Percentiles rank a stretch among this genome's conserved stretches.
Evolutionary conservation across 2,329 filamentous ascomycete genomes (phyloP).

Genomic region (Ustulina deusta): DNA sequence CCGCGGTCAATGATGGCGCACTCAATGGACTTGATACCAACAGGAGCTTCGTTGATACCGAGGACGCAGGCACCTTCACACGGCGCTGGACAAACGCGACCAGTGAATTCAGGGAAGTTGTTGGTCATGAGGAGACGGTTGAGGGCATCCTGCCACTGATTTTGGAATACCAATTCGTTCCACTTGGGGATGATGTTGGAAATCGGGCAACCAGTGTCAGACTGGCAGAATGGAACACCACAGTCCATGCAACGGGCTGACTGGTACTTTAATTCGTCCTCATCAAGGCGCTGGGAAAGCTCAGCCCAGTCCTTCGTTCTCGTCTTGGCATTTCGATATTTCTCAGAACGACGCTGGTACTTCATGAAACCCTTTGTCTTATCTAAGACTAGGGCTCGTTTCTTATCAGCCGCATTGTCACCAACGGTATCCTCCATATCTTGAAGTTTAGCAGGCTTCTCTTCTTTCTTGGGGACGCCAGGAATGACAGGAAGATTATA

Average conservation of each 20-base stretch:
- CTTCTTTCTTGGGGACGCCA: slow-evolving; percentile 73
- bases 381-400: slow-evolving; percentile 90
- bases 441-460: slow-evolving; percentile 76
- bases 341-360: slow-evolving; percentile 91
- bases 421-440: slow-evolving; percentile 94
- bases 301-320: slow-evolving; percentile 95
- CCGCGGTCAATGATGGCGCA: slow-evolving; percentile 98
- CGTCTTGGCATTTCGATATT: slow-evolving; percentile 87
- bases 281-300: slow-evolving; percentile 85
- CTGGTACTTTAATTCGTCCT: slow-evolving; percentile 97
- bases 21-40: slow-evolving; percentile 98
- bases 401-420: slow-evolving; percentile 88
- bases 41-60: slow-evolving; percentile 95
- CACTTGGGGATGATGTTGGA: slow-evolving; percentile 98
- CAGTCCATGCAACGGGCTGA: slow-evolving; percentile 98
- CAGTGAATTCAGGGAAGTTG: slow-evolving; percentile 98
- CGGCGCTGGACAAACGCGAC: slow-evolving; percentile 94
- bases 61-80: slow-evolving; percentile 97
- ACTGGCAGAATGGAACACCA: slow-evolving; percentile 97
- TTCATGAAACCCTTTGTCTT: slow-evolving; percentile 99
- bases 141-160: slow-evolving; percentile 90
- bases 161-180: slow-evolving; percentile 82
- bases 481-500: slow-evolving; percentile 84
- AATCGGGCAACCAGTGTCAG: slow-evolving; percentile 94
- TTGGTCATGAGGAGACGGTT: slow-evolving; percentile 95